A percentile compares a stretch with the other conserved stretches of the same genome.
Evolutionary conservation across 2,329 filamentous ascomycete species (phyloP).

Genomic region (Trichoderma cornu-damae): DNA sequence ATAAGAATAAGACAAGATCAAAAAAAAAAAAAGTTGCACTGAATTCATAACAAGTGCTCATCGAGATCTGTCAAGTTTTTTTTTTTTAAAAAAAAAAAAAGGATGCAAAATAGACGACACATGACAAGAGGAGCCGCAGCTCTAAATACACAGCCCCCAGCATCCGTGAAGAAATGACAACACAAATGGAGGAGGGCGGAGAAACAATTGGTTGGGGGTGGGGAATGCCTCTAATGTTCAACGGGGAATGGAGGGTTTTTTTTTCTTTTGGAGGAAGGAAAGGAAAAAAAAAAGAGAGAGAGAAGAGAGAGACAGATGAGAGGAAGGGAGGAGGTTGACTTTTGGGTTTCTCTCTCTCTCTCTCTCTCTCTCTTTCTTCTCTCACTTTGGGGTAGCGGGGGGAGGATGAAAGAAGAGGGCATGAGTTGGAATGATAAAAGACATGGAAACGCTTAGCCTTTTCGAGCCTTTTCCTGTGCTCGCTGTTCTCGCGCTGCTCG

Average conservation of each 20-base stretch:
- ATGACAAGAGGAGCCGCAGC: conserved; percentile 5
- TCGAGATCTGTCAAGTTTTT: not conserved
- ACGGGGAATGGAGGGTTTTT: no score
- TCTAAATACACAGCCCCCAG: conserved; percentile 12
- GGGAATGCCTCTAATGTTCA: conserved; percentile 12
- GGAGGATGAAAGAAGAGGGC: not conserved
- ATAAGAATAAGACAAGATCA: not conserved
- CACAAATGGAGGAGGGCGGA: not conserved
- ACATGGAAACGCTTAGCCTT: conserved; percentile 36
- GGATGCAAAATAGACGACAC: not conserved
- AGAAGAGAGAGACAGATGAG: not conserved
- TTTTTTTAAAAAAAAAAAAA: conserved; percentile 3
- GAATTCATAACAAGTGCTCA: conserved; percentile 8
- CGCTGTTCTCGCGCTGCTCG: conserved; percentile 78
- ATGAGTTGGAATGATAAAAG: not conserved
- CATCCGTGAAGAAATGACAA: not conserved
- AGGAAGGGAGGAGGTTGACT: no score
- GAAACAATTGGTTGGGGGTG: no score
- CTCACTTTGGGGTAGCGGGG: not conserved
- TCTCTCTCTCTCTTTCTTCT: no score
- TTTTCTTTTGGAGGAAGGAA: not conserved
- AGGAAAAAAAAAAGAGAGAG: not conserved
- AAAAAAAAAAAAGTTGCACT: not conserved
- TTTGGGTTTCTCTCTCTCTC: no score
- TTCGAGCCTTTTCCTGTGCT: conserved; percentile 76